Evolutionary conservation across 1,139 yeast genomes (phyloP).

Genomic region (Wickerhamiella pararugosa): DNA sequence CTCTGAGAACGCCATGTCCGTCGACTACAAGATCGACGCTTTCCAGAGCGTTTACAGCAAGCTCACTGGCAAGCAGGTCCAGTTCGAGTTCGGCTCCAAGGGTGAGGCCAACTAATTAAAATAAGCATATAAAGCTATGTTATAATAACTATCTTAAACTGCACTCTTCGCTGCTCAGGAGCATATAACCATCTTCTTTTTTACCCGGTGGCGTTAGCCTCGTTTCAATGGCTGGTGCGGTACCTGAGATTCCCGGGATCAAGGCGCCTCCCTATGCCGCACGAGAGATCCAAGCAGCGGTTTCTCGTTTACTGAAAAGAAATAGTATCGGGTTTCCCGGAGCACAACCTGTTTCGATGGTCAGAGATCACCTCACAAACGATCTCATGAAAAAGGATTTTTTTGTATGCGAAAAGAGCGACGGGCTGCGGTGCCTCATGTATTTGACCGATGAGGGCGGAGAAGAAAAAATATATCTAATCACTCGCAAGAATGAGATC

Average conservation of each 20-base stretch:
- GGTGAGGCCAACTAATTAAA: constrained; percentile 15
- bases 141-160: no score
- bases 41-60: constrained; percentile 98
- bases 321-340: constrained; percentile 46
- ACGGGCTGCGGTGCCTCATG: constrained; percentile 74
- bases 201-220: no score
- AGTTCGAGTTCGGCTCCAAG: constrained; percentile 55
- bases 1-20: constrained; percentile 94
- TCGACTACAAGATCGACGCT: constrained; percentile 98
- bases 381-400: constrained; percentile 51
- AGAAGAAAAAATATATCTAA: constrained; percentile 40
- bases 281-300: constrained; percentile 49
- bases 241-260: constrained; percentile 77
- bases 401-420: constrained; percentile 90
- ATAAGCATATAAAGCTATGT: neutral
- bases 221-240: constrained; percentile 30
- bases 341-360: constrained; percentile 89
- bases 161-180: no score
- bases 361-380: constrained; percentile 52
- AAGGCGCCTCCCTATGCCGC: constrained; percentile 58
- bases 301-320: constrained; percentile 50
- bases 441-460: constrained; percentile 38
- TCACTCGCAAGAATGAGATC: constrained; percentile 81
- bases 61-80: constrained; percentile 99
- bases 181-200: no score